Percentiles rank a stretch among this genome's conserved stretches.
These are phyloP conservation scores for Crithidia expoeki DNA, from an alignment of 208 protist species.

Conservation along the genomic window DNA sequence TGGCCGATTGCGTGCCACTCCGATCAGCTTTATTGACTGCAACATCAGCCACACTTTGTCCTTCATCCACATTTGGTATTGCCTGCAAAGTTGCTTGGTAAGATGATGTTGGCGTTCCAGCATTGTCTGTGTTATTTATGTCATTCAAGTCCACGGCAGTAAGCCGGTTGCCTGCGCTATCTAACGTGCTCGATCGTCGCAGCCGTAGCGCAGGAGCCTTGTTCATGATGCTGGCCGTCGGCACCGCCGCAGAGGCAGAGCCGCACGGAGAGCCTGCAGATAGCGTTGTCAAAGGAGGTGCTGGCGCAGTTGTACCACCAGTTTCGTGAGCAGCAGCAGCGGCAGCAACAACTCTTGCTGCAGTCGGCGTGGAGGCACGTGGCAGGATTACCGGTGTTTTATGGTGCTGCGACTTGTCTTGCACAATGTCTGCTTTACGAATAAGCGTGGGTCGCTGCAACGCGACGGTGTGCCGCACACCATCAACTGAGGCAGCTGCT, in stretches of 20 bases:
- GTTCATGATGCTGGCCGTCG: constrained; percentile 2
- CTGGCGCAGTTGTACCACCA: not conserved
- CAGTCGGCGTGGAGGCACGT: not conserved
- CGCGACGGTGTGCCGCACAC: constrained; percentile 11
- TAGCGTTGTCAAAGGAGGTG: no score
- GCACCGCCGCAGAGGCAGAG: not conserved
- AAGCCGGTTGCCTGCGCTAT: constrained; percentile 4
- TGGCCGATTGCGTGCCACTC: not conserved
- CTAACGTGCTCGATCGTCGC: not conserved
- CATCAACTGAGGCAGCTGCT: not conserved
- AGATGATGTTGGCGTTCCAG: not conserved
- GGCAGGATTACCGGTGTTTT: not conserved
- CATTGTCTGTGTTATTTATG: not conserved
- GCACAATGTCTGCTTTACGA: constrained; percentile 13
- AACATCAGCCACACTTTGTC: not conserved
- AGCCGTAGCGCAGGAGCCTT: not conserved
- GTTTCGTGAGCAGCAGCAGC: not conserved
- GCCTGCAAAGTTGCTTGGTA: no score
- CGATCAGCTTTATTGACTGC: not conserved
- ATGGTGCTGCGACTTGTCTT: not conserved
- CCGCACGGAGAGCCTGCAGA: not conserved
- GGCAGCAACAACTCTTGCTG: not conserved
- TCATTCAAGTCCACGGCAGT: not conserved
- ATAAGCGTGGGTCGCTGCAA: constrained; percentile 25
- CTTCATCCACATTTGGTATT: not conserved